Percentiles rank a stretch among this genome's conserved stretches.
Conservation (phyloP, 139 green algal genomes). For the Tetradesmus lagerheimii region DNA sequence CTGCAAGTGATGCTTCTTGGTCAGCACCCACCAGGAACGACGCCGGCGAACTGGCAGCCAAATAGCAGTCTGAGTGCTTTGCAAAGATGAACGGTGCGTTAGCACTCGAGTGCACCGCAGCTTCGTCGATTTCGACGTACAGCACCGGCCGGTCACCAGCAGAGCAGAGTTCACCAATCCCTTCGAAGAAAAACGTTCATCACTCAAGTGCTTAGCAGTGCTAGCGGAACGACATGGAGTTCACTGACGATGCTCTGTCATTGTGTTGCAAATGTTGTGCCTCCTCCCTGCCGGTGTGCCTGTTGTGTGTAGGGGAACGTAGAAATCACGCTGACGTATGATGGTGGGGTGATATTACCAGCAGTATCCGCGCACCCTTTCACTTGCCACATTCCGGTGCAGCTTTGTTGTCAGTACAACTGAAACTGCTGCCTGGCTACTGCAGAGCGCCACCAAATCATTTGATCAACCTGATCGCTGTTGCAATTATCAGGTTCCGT, state of each 20-base stretch:
- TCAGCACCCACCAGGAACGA: background rate
- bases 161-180: background rate
- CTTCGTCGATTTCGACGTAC: background rate
- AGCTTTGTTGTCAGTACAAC: background rate
- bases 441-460: background rate
- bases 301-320: background rate
- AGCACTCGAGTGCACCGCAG: too few species aligned
- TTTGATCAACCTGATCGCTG: background rate
- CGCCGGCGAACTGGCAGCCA: background rate
- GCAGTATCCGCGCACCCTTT: too few species aligned
- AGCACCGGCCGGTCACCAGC: background rate
- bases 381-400: background rate
- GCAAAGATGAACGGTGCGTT: too few species aligned
- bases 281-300: background rate
- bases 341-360: too few species aligned
- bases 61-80: too few species aligned
- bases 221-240: background rate
- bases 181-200: background rate
- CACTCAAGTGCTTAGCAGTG: background rate
- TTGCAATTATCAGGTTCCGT: background rate
- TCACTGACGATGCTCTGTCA: background rate
- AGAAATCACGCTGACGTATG: background rate
- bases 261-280: background rate
- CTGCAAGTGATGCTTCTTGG: background rate
- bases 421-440: background rate